Base-by-base conservation (phyloP, 2,329 filamentous ascomycete species). In the Talaromyces sp. region DNA sequence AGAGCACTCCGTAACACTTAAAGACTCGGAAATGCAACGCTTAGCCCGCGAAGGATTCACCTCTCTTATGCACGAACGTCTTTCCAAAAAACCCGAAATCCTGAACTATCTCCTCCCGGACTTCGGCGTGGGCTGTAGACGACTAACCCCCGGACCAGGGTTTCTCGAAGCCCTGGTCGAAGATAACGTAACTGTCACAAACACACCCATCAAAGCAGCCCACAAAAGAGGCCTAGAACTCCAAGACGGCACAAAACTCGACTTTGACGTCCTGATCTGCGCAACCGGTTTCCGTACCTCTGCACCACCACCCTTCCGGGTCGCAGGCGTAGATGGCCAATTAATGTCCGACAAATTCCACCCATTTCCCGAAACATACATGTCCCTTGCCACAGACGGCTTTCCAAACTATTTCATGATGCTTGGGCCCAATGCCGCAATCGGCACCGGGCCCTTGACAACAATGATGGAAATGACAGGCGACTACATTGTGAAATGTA, bases 321-420 rank as follows among this genome's bases (percentile, higher is more conserved):
- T 48, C 22, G 22, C 45, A 24, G 45, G 45, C 13, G 45, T 48
- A 7, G 45, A 14, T 5, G 19, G 45, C 1, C 45, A 48, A 48
- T 48, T 48, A 24, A 48, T 48, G 45, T 48, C 45, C 0, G 45
- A 48, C 13, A 48, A 48, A 48, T 48, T 48, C 19, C 45, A 48
- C 45, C 45, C 45, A 1, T 48, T 48, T 4, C 45, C 45, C 4
- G 45, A 48, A 48, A 48, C 45, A 27, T 48, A 48, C 45, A 48
- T 48, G 22, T 48, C 45, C 11, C 11, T 48, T 19, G 45, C 45
- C 6, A 48, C 52, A 0, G 73, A 78, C 59, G 72, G 70, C 0
- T 76, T 77, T 45, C 75, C 74, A 8, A 77, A 76, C 41, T 76
- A 75, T 61, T 76, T 75, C 45, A 71, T 76, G 47, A 72, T 68